Percentiles rank a stretch among this genome's conserved stretches.
Evolutionary conservation across 306 rosid genomes (phyloP).

Genomic region (Alnus glutinosa): DNA sequence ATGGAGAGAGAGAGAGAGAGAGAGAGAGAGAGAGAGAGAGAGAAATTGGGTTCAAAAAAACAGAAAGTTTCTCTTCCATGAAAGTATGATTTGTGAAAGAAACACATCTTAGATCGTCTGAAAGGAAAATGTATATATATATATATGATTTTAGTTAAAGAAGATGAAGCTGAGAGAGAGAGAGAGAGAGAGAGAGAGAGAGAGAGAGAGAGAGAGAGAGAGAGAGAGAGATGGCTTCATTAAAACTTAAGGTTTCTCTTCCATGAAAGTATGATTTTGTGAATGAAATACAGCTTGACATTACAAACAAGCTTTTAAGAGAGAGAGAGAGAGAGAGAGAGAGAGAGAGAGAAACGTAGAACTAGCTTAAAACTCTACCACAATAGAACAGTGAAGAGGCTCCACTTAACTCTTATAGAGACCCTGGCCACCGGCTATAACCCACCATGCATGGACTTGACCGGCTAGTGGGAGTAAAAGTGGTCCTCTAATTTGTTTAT

Average conservation of each 20-base stretch:
- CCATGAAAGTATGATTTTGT: not conserved
- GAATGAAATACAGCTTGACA: too few species aligned
- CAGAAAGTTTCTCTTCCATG: conserved; percentile 12
- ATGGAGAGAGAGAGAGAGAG: too few species aligned
- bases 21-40: not conserved
- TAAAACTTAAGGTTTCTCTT: conserved; percentile 9
- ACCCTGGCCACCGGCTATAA: conserved; percentile 30
- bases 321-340: not conserved
- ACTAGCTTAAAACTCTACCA: conserved; percentile 23
- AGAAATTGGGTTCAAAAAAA: not conserved
- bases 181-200: not conserved
- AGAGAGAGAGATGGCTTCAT: not conserved
- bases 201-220: not conserved
- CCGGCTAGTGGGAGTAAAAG: conserved; percentile 18
- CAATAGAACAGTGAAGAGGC: not conserved
- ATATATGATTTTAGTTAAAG: not conserved
- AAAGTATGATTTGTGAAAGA: not conserved
- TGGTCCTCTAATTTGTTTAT: not conserved
- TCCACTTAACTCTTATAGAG: conserved; percentile 14
- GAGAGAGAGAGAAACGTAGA: conserved; percentile 32
- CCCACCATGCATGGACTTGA: not conserved
- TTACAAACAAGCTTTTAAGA: not conserved
- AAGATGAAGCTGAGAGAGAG: not conserved
- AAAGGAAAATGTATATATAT: too few species aligned
- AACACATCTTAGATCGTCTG: not conserved